Conservation (phyloP, 1,284 basidiomycete species). For the Cryptococcus sp. region DNA sequence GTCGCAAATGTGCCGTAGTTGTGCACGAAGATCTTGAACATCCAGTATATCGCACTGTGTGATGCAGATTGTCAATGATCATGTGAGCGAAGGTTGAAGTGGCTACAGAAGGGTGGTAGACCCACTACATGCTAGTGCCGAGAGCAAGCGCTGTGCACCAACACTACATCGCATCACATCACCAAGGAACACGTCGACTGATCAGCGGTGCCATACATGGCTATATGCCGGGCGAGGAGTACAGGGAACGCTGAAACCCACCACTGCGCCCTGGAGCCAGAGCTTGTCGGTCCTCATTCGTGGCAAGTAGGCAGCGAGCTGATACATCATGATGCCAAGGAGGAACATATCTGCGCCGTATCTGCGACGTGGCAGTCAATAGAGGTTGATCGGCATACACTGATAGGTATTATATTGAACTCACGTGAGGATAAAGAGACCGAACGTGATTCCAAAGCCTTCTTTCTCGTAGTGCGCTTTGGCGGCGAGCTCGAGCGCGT, state of each 20-base stretch:
- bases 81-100: neutral
- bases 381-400: neutral
- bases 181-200: neutral
- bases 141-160: neutral
- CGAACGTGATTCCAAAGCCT: neutral
- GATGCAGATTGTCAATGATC: neutral
- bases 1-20: neutral
- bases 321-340: neutral
- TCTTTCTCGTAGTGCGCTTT: neutral
- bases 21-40: neutral
- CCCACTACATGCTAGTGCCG: neutral
- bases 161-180: neutral
- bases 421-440: neutral
- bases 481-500: neutral
- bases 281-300: neutral
- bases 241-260: neutral
- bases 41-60: neutral
- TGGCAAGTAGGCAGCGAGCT: neutral
- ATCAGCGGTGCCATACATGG: neutral
- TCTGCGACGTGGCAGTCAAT: neutral
- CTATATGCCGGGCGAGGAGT: neutral
- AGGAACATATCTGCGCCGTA: constrained; percentile 1
- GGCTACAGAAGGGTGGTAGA: neutral
- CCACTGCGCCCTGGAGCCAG: neutral
- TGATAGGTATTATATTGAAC: no score